These are phyloP conservation scores for Cnidoscolus chayamansa DNA, from an alignment of 441 rosid species.

Conservation along the genomic window DNA sequence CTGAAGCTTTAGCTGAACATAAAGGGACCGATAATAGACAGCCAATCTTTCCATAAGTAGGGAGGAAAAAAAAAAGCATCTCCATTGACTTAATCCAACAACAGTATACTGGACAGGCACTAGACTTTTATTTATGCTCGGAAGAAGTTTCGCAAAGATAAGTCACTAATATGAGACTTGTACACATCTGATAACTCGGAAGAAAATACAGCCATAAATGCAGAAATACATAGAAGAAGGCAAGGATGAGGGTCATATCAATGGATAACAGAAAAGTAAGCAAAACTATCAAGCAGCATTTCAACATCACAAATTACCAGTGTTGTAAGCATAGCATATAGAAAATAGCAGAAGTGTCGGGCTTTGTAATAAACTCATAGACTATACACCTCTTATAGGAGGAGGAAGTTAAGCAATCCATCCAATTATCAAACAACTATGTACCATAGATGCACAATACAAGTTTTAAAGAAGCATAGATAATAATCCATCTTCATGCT, in stretches of 20 bases:
- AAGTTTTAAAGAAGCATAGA: neutral
- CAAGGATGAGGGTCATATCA: neutral
- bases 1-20: neutral
- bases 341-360: neutral
- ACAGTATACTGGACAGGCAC: neutral
- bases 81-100: neutral
- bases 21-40: neutral
- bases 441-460: neutral
- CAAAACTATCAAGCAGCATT: neutral
- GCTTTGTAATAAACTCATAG: neutral
- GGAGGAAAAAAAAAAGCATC: neutral
- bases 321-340: neutral
- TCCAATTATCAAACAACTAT: neutral
- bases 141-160: conserved; percentile 1
- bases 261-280: neutral
- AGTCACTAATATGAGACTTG: neutral
- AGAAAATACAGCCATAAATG: neutral
- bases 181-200: neutral
- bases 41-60: neutral
- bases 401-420: neutral
- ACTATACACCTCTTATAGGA: neutral
- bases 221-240: neutral
- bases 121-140: neutral
- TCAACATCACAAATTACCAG: neutral
- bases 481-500: neutral